phyloP scores from a whole-genome alignment of 2,329 filamentous ascomycete genomes.

The Volutella citrinella region DNA sequence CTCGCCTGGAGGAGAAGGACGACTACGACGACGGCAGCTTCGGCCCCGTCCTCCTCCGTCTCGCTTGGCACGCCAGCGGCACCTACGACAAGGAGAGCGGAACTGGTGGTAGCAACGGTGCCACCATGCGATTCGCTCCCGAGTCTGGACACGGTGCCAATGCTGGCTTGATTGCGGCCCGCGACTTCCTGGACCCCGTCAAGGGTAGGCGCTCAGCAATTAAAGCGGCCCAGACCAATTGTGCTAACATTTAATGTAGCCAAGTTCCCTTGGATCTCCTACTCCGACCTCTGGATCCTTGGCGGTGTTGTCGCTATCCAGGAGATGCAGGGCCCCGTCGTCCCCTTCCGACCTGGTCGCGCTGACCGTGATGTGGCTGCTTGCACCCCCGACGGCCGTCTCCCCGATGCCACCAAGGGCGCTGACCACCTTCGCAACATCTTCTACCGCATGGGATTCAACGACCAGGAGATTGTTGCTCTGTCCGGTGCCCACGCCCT shows the following conservation, averaged over 20 bases:
- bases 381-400: slow-evolving; percentile 91
- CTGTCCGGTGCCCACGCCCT: slow-evolving; percentile 82
- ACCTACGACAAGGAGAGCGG: slow-evolving; percentile 86
- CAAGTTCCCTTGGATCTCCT: slow-evolving; percentile 91
- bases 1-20: slow-evolving; percentile 78
- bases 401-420: slow-evolving; percentile 75
- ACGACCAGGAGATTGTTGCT: slow-evolving; percentile 94
- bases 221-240: neutral
- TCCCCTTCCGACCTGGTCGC: slow-evolving; percentile 88
- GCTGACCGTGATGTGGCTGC: slow-evolving; percentile 72
- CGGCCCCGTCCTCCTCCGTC: slow-evolving; percentile 82
- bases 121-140: slow-evolving; percentile 92
- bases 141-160: slow-evolving; percentile 92
- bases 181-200: slow-evolving; percentile 89
- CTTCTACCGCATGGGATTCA: slow-evolving; percentile 97
- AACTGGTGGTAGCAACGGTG: slow-evolving; percentile 93
- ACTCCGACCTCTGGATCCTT: slow-evolving; percentile 97
- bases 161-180: slow-evolving; percentile 79
- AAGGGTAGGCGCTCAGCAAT: slow-evolving; percentile 59
- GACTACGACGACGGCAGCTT: slow-evolving; percentile 97
- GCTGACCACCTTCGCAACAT: slow-evolving; percentile 82
- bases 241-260: slow-evolving; percentile 19
- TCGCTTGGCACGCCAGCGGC: slow-evolving; percentile 92
- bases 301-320: slow-evolving; percentile 82
- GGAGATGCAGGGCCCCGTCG: slow-evolving; percentile 86